Base-by-base conservation (phyloP, 2,329 filamentous ascomycete genomes). In the Fusarium redolens region DNA sequence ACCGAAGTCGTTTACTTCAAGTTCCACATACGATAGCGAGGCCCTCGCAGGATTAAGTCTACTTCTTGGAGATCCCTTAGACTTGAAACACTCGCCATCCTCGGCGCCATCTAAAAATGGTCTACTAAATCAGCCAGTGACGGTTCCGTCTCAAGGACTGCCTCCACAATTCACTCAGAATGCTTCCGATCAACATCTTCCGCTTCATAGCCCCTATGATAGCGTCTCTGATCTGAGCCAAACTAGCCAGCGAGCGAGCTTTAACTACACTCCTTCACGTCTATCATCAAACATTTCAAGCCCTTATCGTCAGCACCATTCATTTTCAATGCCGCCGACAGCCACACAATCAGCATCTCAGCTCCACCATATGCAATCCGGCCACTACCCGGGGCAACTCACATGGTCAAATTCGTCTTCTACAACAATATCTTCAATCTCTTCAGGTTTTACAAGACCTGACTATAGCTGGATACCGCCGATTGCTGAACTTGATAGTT, bases 401-500 rank as follows among this genome's bases (percentile, higher is more conserved):
- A 31, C 43, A 31, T 72, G 69, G 69, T n/a, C 54, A 7, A 72
- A 72, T 35, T 54, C 69, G 1, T 69, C 69, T 50, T 61, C 55
- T 15, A 60, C 55, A 5, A 72, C 58, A 3, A 25, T 69, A 12
- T 64, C 69, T 3, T 60, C 60, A 7, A 20, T 52, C 13, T 57
- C 64, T 3, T 45, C 59, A 9, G 30, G 33, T 5, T 31, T 33
- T 1, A 14, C 43, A 4, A 51, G 31, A 37, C 44, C 51, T 20
- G 33, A 48, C 5, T 20, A 38, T 3, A 14, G 8, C 5, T 43
- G 30, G 38, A 18, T 38, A 22, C 68, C 50, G 4, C 40, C 69
- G 0, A 72, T 71, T n/a, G 68, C 64, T 5, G 69, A 72, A 31
- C 37, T 72, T 11, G 69, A 69, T 22, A 61, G 25, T 28, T 72